These are phyloP conservation scores for Aspergillus fructus DNA, from an alignment of 2,329 filamentous ascomycete species.

Conservation along the genomic window DNA sequence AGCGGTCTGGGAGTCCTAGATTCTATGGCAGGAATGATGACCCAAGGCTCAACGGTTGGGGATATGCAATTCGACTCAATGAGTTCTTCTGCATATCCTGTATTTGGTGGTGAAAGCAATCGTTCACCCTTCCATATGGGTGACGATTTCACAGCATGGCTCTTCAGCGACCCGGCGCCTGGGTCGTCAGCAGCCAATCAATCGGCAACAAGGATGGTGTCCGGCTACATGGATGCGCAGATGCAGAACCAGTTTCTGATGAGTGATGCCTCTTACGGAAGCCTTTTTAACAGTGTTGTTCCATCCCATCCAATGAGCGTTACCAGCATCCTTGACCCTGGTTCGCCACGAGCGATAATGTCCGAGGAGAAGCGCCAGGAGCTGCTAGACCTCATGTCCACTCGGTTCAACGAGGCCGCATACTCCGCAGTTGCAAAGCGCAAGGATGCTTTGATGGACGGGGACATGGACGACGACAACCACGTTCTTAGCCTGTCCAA, in stretches of 20 bases:
- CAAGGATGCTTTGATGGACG: constrained; percentile 75
- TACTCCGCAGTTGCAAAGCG: constrained; percentile 71
- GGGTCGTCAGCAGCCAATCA: constrained; percentile 53
- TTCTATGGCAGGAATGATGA: constrained; percentile 26
- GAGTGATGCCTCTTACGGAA: constrained; percentile 49
- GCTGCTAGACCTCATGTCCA: constrained; percentile 76
- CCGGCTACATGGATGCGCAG: constrained; percentile 43
- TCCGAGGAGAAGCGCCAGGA: constrained; percentile 86
- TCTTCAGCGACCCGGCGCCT: constrained; percentile 70
- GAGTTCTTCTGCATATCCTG: constrained; percentile 62
- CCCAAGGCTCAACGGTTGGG: constrained; percentile 22
- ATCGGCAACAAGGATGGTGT: constrained; percentile 39
- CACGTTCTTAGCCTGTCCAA: constrained; percentile 79
- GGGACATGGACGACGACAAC: constrained; percentile 64
- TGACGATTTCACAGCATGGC: constrained; percentile 81
- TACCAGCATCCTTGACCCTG: constrained; percentile 78
- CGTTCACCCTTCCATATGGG: constrained; percentile 86
- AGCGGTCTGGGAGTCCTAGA: constrained; percentile 26
- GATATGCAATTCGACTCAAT: constrained; percentile 37
- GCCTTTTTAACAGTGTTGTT: constrained; percentile 49
- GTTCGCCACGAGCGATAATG: constrained; percentile 73
- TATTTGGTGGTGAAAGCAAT: constrained; percentile 83
- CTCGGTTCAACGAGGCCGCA: constrained; percentile 77
- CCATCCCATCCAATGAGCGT: constrained; percentile 84
- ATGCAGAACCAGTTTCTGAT: constrained; percentile 52